phyloP scores from a whole-genome alignment of 1,139 yeast genomes.

The Magnusiomyces magnusii region DNA sequence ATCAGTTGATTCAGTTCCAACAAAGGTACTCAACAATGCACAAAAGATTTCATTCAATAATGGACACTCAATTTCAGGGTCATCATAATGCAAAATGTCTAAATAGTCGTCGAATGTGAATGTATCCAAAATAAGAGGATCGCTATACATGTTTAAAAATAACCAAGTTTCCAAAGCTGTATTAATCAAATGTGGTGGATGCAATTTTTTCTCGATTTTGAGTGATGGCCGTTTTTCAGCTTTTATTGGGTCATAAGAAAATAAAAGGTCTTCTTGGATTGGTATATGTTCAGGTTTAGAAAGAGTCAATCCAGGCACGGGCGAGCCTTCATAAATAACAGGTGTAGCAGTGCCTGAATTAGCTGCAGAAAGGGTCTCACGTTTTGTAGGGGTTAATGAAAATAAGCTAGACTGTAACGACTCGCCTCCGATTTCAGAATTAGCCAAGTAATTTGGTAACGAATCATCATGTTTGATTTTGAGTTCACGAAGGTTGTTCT shows the following conservation, averaged over 20 bases:
- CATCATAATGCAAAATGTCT: conserved; percentile 47
- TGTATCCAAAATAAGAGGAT: conserved; percentile 55
- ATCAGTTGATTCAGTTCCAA: conserved; percentile 23
- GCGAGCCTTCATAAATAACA: conserved; percentile 8
- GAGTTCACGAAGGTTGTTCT: conserved; percentile 6
- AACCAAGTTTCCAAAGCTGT: conserved; percentile 56
- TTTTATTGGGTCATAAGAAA: conserved; percentile 17
- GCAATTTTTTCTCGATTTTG: conserved; percentile 11
- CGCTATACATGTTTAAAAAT: conserved; percentile 63
- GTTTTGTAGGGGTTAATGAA: not conserved
- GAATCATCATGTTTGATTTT: conserved; percentile 1
- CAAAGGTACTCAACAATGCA: conserved; percentile 35
- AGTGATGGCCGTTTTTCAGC: conserved; percentile 12
- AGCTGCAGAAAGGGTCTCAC: conserved; percentile 1
- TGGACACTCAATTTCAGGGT: conserved; percentile 44
- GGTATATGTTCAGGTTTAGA: conserved; percentile 6
- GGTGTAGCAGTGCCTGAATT: conserved; percentile 14
- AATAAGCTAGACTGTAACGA: not conserved
- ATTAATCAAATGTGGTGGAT: conserved; percentile 22
- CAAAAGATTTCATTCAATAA: conserved; percentile 69
- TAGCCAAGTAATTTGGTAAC: not conserved
- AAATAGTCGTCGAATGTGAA: conserved; percentile 76
- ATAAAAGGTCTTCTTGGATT: conserved; percentile 24
- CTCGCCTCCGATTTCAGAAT: not conserved
- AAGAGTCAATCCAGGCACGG: not conserved